A percentile compares a stretch with the other conserved stretches of the same genome.
These are phyloP conservation scores for Lachnellula suecica DNA, from an alignment of 2,329 filamentous ascomycete genomes.

Conservation along the genomic window DNA sequence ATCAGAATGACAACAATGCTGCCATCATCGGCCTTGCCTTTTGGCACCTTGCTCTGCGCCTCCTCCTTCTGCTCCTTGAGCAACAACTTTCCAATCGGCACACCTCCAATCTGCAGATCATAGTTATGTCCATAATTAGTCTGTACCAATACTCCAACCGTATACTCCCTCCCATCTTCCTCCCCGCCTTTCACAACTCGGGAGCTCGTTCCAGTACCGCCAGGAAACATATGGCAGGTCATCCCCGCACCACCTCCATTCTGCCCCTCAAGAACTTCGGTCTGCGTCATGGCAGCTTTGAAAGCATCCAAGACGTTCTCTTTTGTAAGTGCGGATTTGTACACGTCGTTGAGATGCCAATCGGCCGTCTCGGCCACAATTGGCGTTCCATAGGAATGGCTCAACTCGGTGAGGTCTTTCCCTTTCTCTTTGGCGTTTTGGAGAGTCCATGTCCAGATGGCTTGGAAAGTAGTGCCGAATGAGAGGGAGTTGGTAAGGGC, in stretches of 20 bases:
- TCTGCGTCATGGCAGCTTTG: constrained; percentile 45
- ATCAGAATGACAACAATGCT: constrained; percentile 60
- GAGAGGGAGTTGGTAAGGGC: constrained; percentile 39
- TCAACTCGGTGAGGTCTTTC: constrained; percentile 17
- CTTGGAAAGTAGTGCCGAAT: constrained; percentile 34
- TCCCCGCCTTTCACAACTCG: constrained; percentile 51
- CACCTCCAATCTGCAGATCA: constrained; percentile 58
- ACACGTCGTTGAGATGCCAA: constrained; percentile 58
- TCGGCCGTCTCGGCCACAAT: constrained; percentile 65
- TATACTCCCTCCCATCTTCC: constrained; percentile 46
- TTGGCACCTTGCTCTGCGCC: constrained; percentile 30
- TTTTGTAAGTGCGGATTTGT: constrained; percentile 52
- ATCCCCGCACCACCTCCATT: constrained; percentile 68
- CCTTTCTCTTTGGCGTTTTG: constrained; percentile 18
- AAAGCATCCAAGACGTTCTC: constrained; percentile 55
- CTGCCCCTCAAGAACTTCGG: constrained; percentile 57
- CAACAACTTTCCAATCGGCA: constrained; percentile 60
- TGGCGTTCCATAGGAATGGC: constrained; percentile 40
- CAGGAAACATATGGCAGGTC: constrained; percentile 66
- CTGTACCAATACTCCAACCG: constrained; percentile 61
- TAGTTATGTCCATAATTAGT: constrained; percentile 61
- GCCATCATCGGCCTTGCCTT: constrained; percentile 55
- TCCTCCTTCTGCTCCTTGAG: constrained; percentile 40
- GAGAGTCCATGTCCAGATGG: constrained; percentile 29
- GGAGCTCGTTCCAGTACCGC: constrained; percentile 62